Evolutionary conservation across 2,329 filamentous ascomycete species (phyloP).

Genomic region (Dothidotthia symphoricarpi): DNA sequence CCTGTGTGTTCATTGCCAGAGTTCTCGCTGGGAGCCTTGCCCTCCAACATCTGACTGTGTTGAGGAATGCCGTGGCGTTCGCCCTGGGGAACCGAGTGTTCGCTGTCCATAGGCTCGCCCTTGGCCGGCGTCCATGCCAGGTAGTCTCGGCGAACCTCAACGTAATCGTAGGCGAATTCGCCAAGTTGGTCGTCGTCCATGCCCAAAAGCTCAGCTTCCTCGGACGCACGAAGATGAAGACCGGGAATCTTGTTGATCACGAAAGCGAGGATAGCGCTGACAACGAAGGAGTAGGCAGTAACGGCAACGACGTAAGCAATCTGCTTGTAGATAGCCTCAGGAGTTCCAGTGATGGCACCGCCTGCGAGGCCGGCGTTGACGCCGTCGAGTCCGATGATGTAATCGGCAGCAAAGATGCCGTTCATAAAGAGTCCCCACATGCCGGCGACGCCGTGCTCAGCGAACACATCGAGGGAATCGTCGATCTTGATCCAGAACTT

Average conservation of each 20-base stretch:
- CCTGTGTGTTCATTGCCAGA: conserved; percentile 48
- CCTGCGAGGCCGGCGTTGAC: conserved; percentile 61
- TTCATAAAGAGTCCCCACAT: conserved; percentile 78
- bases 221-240: conserved; percentile 73
- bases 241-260: conserved; percentile 73
- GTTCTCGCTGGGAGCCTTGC: conserved; percentile 51
- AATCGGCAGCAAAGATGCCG: conserved; percentile 71
- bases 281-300: conserved; percentile 67
- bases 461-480: conserved; percentile 87
- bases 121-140: conserved; percentile 81
- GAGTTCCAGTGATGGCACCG: conserved; percentile 74
- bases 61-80: conserved; percentile 68
- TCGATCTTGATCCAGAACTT: conserved; percentile 77
- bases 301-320: conserved; percentile 70
- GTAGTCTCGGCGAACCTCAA: conserved; percentile 84
- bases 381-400: conserved; percentile 73
- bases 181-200: conserved; percentile 91
- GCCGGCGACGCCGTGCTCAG: conserved; percentile 82
- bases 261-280: conserved; percentile 73
- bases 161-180: conserved; percentile 88
- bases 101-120: conserved; percentile 59
- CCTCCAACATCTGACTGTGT: conserved; percentile 65
- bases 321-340: conserved; percentile 73
- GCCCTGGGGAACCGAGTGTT: conserved; percentile 62
- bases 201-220: conserved; percentile 79